phyloP scores from a whole-genome alignment of 2,329 filamentous ascomycete species.

The Westerdykella ornata region DNA sequence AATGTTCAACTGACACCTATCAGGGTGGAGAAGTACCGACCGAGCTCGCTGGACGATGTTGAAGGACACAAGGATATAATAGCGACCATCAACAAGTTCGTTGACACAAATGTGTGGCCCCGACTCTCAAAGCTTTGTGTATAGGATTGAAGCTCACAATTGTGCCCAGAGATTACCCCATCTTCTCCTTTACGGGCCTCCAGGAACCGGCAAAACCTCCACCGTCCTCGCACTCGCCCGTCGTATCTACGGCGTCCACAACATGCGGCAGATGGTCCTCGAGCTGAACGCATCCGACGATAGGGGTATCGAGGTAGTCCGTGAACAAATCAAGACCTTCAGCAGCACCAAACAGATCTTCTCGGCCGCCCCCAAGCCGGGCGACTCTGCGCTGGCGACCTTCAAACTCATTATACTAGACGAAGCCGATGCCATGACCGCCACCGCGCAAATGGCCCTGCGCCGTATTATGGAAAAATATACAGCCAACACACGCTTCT shows the following conservation, averaged over 20 bases:
- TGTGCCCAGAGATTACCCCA: conserved; percentile 67
- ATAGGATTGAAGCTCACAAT: conserved; percentile 6
- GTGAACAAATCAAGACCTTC: conserved; percentile 98
- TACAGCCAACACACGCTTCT: conserved; percentile 94
- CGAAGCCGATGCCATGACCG: conserved; percentile 99
- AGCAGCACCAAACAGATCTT: conserved; percentile 98
- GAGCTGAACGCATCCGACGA: conserved; percentile 97
- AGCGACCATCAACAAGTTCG: conserved; percentile 94
- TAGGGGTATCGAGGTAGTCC: conserved; percentile 90
- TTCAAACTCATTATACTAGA: conserved; percentile 98
- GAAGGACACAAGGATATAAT: conserved; percentile 97
- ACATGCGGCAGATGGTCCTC: conserved; percentile 97
- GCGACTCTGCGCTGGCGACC: conserved; percentile 53
- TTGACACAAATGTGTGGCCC: conserved; percentile 71
- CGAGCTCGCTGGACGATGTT: conserved; percentile 80
- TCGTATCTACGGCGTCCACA: conserved; percentile 83
- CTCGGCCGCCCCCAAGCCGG: conserved; percentile 50
- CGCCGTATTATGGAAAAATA: conserved; percentile 99
- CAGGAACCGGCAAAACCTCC: conserved; percentile 95
- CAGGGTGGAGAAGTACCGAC: conserved; percentile 96
- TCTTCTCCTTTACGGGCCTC: conserved; percentile 91
- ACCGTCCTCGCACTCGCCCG: conserved; percentile 90
- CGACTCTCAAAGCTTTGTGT: neutral
- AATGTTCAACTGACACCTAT: conserved; percentile 2
- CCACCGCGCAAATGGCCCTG: conserved; percentile 94